A percentile compares a stretch with the other conserved stretches of the same genome.
phyloP scores from a whole-genome alignment of 345 rosid genomes.

The Arabidopsis thaliana region DNA sequence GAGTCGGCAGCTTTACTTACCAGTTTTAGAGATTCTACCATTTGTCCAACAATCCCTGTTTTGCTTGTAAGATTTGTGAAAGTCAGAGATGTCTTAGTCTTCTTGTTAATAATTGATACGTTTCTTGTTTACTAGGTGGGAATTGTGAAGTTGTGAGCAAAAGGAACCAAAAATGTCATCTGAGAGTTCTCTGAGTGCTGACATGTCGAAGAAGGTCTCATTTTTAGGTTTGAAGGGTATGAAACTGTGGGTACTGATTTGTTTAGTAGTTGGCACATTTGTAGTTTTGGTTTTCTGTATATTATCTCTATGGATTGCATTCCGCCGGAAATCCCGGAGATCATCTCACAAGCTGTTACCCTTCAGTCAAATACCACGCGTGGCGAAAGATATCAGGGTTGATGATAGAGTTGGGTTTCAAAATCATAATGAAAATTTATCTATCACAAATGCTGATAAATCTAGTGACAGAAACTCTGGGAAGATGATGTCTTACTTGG shows the following conservation, averaged over 20 bases:
- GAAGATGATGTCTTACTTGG: conserved; percentile 61
- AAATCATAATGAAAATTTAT: conserved; percentile 50
- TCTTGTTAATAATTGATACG: not conserved
- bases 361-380: conserved; percentile 74
- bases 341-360: conserved; percentile 58
- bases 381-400: conserved; percentile 84
- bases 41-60: conserved; percentile 31
- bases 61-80: conserved; percentile 33
- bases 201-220: conserved; percentile 71
- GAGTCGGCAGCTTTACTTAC: conserved; percentile 33
- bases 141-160: conserved; percentile 39
- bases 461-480: conserved; percentile 63
- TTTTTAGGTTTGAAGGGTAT: conserved; percentile 83
- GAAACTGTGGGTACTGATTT: conserved; percentile 89
- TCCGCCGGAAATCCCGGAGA: conserved; percentile 65
- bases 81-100: conserved; percentile 41
- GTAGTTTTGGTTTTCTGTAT: conserved; percentile 71
- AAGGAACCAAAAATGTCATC: conserved; percentile 63
- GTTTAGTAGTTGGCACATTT: conserved; percentile 68
- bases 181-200: conserved; percentile 64
- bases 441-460: conserved; percentile 56
- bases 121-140: conserved; percentile 28
- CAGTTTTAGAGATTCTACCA: conserved; percentile 42
- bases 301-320: conserved; percentile 72
- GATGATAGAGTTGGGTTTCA: conserved; percentile 77